Evolutionary conservation across 2,329 filamentous ascomycete genomes (phyloP), one percentile per base, ranked within the genome.

Genomic region (Colletotrichum trifolii): DNA sequence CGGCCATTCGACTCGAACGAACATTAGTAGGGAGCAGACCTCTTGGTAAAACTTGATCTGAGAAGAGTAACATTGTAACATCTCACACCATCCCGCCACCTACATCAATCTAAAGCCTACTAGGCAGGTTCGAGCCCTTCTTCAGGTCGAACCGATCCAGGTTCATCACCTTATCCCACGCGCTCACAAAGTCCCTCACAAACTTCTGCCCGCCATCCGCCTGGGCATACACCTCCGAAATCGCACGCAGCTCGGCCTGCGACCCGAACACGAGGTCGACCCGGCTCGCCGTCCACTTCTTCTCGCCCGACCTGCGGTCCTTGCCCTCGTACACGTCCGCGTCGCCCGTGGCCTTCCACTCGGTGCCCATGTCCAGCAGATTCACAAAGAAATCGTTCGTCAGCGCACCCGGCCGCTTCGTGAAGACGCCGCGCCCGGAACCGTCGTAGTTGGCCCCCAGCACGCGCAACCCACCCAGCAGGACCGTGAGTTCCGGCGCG

Each of bases 321-420:
- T 78, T 72, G 40, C 89, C 91, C 67, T 88, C 84, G 76, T 85
- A 93, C 54, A 83, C 60, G 71, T 93, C 90, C 39, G 78, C 74
- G 58, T 77, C 78, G n/a, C 71, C 69, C 43, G 78, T 78, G 0
- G 85, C 72, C 79, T 87, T 87, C 91, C 91, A 94, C 25, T 78
- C 81, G 7, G 85, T 91, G 76, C 78, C 80, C 71, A 84, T 86
- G 72, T 93, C 90, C 33, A 94, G 85, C 2, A 94, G 82, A 80
- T 94, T 93, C 77, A 92, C 85, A 73, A 94, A 94, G 84, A 93
- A 94, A 79, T 94, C 91, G 77, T 91, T 93, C 73, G 88, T 91
- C 71, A 94, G 82, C 70, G 86, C 78, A 46, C 91, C 91, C 1
- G 90, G 89, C 8, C 81, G 82, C 70, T 83, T 82, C 61, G 91